Evolutionary conservation across 2,329 filamentous ascomycete genomes (phyloP).

Genomic region (Nannizzia gypsea): DNA sequence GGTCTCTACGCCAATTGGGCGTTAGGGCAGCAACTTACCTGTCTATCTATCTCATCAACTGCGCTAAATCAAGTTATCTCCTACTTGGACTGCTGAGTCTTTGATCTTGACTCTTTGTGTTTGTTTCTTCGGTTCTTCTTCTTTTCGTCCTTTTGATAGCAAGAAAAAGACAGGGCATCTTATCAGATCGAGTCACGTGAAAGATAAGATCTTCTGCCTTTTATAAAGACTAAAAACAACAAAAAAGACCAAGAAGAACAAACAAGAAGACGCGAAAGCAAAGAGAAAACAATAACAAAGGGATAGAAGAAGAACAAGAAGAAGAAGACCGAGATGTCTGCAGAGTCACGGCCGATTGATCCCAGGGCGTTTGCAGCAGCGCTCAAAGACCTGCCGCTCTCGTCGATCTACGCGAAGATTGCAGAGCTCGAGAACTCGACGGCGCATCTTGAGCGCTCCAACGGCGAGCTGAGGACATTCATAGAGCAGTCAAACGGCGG

Average conservation of each 20-base stretch:
- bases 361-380: constrained; percentile 43
- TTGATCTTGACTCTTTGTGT: neutral
- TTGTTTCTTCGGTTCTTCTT: neutral
- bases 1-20: too few species aligned
- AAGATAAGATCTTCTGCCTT: neutral
- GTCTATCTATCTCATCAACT: neutral
- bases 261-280: neutral
- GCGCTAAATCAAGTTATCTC: neutral
- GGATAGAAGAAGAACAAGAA: too few species aligned
- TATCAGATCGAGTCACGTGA: constrained; percentile 4
- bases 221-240: neutral
- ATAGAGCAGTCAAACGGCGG: constrained; percentile 28
- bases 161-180: neutral
- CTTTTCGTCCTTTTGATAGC: neutral
- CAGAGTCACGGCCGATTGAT: constrained; percentile 37
- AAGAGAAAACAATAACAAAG: neutral
- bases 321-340: neutral
- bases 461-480: constrained; percentile 45
- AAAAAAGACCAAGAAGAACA: neutral
- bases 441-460: constrained; percentile 46
- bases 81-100: neutral
- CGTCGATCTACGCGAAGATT: constrained; percentile 49
- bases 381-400: constrained; percentile 46
- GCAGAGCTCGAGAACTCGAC: constrained; percentile 51
- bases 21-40: neutral